Evolutionary conservation across 2,329 filamentous ascomycete genomes (phyloP).

Genomic region (Dryadomyces sulphureus): DNA sequence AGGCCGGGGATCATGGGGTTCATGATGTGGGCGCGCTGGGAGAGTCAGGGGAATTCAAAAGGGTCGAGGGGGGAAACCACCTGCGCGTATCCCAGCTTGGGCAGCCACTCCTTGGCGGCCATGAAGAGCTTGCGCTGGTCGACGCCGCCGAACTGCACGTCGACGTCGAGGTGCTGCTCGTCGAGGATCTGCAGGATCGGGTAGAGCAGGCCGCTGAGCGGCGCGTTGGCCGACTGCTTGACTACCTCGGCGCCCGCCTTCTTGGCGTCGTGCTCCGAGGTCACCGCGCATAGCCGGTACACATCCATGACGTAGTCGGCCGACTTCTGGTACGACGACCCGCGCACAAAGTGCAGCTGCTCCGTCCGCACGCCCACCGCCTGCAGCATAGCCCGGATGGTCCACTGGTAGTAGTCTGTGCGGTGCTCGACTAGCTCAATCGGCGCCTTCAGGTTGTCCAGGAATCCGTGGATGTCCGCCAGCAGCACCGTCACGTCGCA

Average conservation of each 20-base stretch:
- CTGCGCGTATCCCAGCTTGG: slow-evolving; percentile 70
- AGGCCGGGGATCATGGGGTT: slow-evolving; percentile 78
- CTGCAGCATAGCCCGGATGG: slow-evolving; percentile 60
- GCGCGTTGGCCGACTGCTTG: slow-evolving; percentile 72
- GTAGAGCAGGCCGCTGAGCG: slow-evolving; percentile 63
- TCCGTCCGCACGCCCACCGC: slow-evolving; percentile 67
- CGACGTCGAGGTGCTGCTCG: slow-evolving; percentile 76
- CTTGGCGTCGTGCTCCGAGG: slow-evolving; percentile 68
- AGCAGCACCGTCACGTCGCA: slow-evolving; percentile 72
- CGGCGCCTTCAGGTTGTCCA: slow-evolving; percentile 74
- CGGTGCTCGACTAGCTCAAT: slow-evolving; percentile 74
- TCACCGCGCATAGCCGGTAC: slow-evolving; percentile 56
- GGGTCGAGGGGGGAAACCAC: not conserved
- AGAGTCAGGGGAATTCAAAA: slow-evolving; percentile 3
- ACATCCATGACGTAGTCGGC: slow-evolving; percentile 76
- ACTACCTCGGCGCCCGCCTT: slow-evolving; percentile 89
- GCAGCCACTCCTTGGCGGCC: slow-evolving; percentile 70
- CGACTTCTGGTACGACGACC: slow-evolving; percentile 65
- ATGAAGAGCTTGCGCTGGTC: slow-evolving; percentile 88
- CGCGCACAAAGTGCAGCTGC: slow-evolving; percentile 70
- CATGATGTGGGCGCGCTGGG: slow-evolving; percentile 36
- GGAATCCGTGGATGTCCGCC: slow-evolving; percentile 59
- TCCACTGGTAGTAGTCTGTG: slow-evolving; percentile 67
- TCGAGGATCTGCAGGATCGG: slow-evolving; percentile 82
- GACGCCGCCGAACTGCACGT: slow-evolving; percentile 70